phyloP scores from a whole-genome alignment of 352 stramenopile species.

The Pseudoperonospora humuli region DNA sequence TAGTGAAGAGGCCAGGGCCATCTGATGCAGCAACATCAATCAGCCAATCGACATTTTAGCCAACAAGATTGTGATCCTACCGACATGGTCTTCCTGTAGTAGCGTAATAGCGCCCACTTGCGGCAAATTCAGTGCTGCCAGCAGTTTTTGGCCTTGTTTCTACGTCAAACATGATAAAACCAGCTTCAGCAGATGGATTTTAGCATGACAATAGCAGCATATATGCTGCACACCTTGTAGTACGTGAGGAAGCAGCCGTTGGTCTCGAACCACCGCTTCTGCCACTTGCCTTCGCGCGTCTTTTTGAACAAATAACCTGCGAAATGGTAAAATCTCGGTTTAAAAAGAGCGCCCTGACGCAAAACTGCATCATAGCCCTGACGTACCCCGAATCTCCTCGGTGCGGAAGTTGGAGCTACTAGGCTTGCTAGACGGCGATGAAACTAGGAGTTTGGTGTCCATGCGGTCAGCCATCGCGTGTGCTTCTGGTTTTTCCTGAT shows the following conservation, averaged over 20 bases:
- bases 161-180: conserved; percentile 6
- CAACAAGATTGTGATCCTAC: conserved; percentile 18
- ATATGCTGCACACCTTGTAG: conserved; percentile 92
- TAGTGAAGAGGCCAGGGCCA: conserved; percentile 81
- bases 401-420: conserved; percentile 62
- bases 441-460: conserved; percentile 39
- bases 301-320: conserved; percentile 91
- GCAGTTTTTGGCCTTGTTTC: conserved; percentile 91
- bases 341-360: not conserved
- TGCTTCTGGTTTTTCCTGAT: conserved; percentile 12
- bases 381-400: conserved; percentile 57
- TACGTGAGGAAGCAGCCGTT: conserved; percentile 98
- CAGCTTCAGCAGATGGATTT: not conserved
- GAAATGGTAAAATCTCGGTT: not conserved
- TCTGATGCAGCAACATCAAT: conserved; percentile 27
- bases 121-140: conserved; percentile 88
- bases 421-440: conserved; percentile 34
- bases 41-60: not conserved
- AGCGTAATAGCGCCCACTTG: conserved; percentile 85
- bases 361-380: not conserved
- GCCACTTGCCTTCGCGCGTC: conserved; percentile 91
- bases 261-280: conserved; percentile 98
- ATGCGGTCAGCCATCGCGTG: conserved; percentile 20
- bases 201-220: no score
- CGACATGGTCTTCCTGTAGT: conserved; percentile 58